Conservation (phyloP, 495 filamentous ascomycete genomes). For the Choiromyces venosus region DNA sequence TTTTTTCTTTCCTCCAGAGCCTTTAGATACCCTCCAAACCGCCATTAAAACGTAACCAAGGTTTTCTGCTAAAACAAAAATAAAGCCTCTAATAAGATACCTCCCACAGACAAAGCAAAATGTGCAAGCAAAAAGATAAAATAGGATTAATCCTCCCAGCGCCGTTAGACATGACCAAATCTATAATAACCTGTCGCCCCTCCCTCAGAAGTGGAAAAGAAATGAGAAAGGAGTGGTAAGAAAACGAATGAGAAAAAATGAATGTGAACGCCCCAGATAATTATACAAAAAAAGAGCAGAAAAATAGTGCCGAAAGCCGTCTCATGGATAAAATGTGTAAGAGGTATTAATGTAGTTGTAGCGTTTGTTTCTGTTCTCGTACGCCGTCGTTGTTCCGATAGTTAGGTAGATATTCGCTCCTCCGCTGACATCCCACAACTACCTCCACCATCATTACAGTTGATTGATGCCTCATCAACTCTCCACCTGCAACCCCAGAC, state of each 20-base stretch:
- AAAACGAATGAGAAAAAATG: background rate
- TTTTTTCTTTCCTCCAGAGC: background rate
- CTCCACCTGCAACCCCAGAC: background rate
- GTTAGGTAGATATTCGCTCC: background rate
- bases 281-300: slow-evolving; percentile 1
- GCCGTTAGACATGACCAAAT: slow-evolving; percentile 1
- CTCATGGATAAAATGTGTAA: background rate
- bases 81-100: slow-evolving; percentile 4
- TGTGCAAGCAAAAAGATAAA: background rate
- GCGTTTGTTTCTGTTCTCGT: background rate
- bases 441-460: background rate
- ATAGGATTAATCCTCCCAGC: background rate
- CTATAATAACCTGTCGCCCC: background rate
- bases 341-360: background rate
- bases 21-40: background rate
- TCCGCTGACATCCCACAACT: background rate
- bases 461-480: background rate
- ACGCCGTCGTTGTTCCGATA: background rate
- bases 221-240: background rate
- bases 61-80: background rate
- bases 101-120: background rate
- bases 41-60: background rate
- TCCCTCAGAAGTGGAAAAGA: background rate
- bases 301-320: background rate
- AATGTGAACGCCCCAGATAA: background rate